Evolutionary conservation across 176 grass and related monocot genomes (phyloP).

Genomic region (Phyllostachys edulis): DNA sequence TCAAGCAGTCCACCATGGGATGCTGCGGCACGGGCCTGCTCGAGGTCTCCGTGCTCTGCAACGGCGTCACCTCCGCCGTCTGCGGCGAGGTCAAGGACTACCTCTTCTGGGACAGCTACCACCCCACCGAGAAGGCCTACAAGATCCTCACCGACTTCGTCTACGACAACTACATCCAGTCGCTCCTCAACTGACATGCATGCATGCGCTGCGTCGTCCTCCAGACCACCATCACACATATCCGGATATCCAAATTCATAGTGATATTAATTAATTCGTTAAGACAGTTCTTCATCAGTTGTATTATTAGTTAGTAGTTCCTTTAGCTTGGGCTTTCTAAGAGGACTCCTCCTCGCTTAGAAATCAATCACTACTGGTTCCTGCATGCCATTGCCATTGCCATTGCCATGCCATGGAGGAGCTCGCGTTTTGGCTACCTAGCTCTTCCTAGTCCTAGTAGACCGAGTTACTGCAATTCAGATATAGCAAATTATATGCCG

Average conservation of each 20-base stretch:
- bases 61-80: constrained; percentile 45
- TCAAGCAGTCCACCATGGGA: constrained; percentile 49
- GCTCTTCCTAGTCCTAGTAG: too few species aligned
- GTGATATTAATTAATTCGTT: too few species aligned
- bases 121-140: constrained; percentile 79
- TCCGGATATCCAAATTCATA: too few species aligned
- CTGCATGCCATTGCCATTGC: background rate
- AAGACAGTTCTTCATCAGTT: too few species aligned
- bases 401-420: background rate
- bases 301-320: too few species aligned
- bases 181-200: background rate
- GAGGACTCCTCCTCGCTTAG: background rate
- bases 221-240: background rate
- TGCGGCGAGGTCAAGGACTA: constrained; percentile 55
- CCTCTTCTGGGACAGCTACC: constrained; percentile 91
- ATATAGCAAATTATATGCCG: too few species aligned
- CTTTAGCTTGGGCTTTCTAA: too few species aligned
- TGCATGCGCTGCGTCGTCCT: background rate
- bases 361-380: background rate
- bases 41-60: constrained; percentile 71
- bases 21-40: constrained; percentile 78
- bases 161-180: constrained; percentile 46
- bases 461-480: too few species aligned
- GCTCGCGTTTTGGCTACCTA: background rate
- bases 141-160: constrained; percentile 53